Evolutionary conservation across 306 rosid species (phyloP), one percentile per base, ranked within the genome.

Genomic region (Oxytropis ochrocephala): DNA sequence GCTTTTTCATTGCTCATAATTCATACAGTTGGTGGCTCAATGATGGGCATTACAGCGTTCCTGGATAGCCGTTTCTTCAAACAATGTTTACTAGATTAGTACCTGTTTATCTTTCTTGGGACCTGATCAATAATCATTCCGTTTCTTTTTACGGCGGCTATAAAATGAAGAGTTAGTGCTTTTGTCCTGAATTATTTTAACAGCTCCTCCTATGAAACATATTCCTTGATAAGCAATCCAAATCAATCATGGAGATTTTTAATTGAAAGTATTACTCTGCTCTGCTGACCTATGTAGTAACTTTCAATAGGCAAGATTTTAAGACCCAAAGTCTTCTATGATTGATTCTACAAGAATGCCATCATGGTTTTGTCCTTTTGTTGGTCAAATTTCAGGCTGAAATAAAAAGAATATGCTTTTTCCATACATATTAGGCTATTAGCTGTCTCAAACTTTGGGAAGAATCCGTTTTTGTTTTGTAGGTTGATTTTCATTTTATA

Each of bases 281-380:
- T 19, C 11, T 59, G 14, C 66, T 54, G 30, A 12, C 19, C 17
- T 33, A 11, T 33, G 39, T 57, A 16, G 39, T 57, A 16, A 24
- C 11, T 47, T 55, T 58, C 41, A 27, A 36, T 33, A 30, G 56
- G 11, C 54, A 12, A 39, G 42, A 33, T 65, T 64, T 78, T 57
- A 67, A 56, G 46, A 50, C 43, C 18, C 10, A 6, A n/a, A 57
- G n/a, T 72, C 46, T 75, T 67, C 52, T 47, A 33, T 48, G 69
- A 58, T 17, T 48, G 12, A 57, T 60, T 36, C 21, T 11, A 30
- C 5, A 16, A 55, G 44, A 59, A 48, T 56, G 75, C 7, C 55
- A 64, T 58, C 29, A 52, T 38, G 38, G 58, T 29, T 50, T 39
- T 52, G 19, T 8, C 8, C 21, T 39, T 68, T 13, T 39, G 43